Base-by-base conservation (phyloP, 2,329 filamentous ascomycete genomes). In the Stenocarpella maydis region DNA sequence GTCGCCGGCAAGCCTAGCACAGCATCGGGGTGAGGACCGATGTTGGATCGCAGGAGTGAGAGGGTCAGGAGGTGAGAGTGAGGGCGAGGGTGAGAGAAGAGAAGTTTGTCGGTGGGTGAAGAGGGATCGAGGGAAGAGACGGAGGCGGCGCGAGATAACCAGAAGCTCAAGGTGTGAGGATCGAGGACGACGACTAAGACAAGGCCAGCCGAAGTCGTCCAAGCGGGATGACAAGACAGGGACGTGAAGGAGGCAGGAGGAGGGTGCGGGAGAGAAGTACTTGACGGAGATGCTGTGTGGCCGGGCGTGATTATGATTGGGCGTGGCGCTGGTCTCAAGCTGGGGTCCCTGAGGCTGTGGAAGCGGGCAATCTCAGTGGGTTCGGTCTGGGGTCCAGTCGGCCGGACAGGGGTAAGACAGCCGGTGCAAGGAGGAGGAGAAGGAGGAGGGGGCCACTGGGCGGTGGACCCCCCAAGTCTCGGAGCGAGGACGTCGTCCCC, bases 381-480 rank as follows among this genome's bases (percentile, higher is more conserved):
- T 47, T 66, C 24, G 61, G 49, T 64, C 69, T 67, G 67, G 69
- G 69, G 67, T 64, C 69, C 67, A 71, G 49, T 63, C 63, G 67
- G 67, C 63, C 55, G 67, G 67, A 65, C 69, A 71, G 69, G 69
- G 69, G 55, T 67, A 55, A 71, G 69, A 71, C 69, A 71, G 67
- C 63, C 63, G 67, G 69, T 65, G 67, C 69, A 64, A 69, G 69
- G 67, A 69, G 58, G 64, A 67, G 66, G 66, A 67, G 55, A 37
- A 69, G 50, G 50, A 41, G 67, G 67, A 41, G 50, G 55, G 54
- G 63, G 63, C 43, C 61, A 69, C 61, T 41, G 58, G 54, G n/a
- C 49, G 52, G 50, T 66, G 39, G 64, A 26, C 50, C 64, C 64
- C 41, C 64, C 43, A 54, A 67, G 64, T 67, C 64, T 67, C 64